Evolutionary conservation across 2,329 filamentous ascomycete genomes (phyloP).

Genomic region (Aspergillus fructus): DNA sequence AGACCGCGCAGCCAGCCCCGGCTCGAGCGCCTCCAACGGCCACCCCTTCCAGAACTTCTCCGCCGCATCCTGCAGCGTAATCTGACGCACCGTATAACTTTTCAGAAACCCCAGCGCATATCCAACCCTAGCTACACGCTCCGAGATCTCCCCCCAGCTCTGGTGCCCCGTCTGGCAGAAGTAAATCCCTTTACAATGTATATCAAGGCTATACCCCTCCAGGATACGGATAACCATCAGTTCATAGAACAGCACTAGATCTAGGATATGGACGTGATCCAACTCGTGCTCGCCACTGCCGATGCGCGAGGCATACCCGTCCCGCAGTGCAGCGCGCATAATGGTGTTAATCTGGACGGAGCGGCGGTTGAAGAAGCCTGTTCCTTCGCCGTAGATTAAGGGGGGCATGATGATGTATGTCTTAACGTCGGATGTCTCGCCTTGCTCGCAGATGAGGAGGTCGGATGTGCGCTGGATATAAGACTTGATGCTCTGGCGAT

Average conservation of each 20-base stretch:
- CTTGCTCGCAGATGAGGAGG: constrained; percentile 43
- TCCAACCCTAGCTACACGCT: constrained; percentile 1
- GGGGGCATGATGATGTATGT: constrained; percentile 50
- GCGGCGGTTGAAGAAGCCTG: constrained; percentile 35
- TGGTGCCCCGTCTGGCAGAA: constrained; percentile 45
- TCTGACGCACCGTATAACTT: not conserved
- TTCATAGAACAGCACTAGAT: constrained; percentile 45
- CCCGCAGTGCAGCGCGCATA: constrained; percentile 31
- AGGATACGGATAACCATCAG: constrained; percentile 32
- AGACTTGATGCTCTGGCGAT: constrained; percentile 34
- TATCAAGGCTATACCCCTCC: constrained; percentile 29
- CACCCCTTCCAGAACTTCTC: not conserved
- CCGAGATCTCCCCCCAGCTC: constrained; percentile 32
- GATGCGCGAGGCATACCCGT: constrained; percentile 32
- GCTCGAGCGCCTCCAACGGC: not conserved
- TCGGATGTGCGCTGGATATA: constrained; percentile 50
- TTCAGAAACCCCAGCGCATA: not conserved
- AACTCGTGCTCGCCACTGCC: constrained; percentile 40
- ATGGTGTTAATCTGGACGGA: constrained; percentile 43
- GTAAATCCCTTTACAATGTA: constrained; percentile 20
- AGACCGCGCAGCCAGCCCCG: not conserved
- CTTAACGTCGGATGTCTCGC: constrained; percentile 42
- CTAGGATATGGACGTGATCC: constrained; percentile 48
- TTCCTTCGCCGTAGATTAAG: constrained; percentile 45
- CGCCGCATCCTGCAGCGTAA: not conserved